Evolutionary conservation across 768 basidiomycete species (phyloP), one percentile per base, ranked within the genome.

Genomic region (Tephrocybe sp.): DNA sequence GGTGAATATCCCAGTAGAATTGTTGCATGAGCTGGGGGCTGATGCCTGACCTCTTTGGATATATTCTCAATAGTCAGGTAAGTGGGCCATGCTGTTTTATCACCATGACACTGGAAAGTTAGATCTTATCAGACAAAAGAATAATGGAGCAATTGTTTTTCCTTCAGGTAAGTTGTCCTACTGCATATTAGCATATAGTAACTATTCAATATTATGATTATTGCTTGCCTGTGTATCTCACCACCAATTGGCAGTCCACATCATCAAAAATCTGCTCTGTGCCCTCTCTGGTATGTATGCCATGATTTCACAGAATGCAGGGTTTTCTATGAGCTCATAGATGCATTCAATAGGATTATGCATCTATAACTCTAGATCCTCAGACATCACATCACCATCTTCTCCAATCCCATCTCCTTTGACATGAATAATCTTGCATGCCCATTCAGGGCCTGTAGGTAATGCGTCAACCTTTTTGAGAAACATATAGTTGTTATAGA

Each of bases 11-110:
- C n/a, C n/a, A n/a, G n/a, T n/a, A n/a, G n/a, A n/a, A n/a, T n/a
- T n/a, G n/a, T n/a, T n/a, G n/a, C n/a, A n/a, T n/a, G n/a, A n/a
- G n/a, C n/a, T n/a, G n/a, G n/a, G n/a, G n/a, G n/a, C n/a, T n/a
- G n/a, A n/a, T n/a, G n/a, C n/a, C n/a, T n/a, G n/a, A n/a, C n/a
- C n/a, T 56, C 53, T 43, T 72, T 74, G 0, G 46, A 17, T 5
- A 75, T 62, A 38, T 74, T 73, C 0, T 69, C 72, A 39, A 73
- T 62, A 0, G 70, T 66, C 0, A 76, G 53, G 49, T 77, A 76
- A 0, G 76, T 65, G 0, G 73, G 73, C 64, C 69, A 74, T 12
- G 71, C 68, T 17, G 38, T 36, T 51, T 75, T 71, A 52, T 74
- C 67, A 0, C 72, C 68, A 2, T 52, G n/a, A 46, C 74, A 71